Evolutionary conservation across 2,329 filamentous ascomycete genomes (phyloP).

Genomic region (Talaromyces sp.): DNA sequence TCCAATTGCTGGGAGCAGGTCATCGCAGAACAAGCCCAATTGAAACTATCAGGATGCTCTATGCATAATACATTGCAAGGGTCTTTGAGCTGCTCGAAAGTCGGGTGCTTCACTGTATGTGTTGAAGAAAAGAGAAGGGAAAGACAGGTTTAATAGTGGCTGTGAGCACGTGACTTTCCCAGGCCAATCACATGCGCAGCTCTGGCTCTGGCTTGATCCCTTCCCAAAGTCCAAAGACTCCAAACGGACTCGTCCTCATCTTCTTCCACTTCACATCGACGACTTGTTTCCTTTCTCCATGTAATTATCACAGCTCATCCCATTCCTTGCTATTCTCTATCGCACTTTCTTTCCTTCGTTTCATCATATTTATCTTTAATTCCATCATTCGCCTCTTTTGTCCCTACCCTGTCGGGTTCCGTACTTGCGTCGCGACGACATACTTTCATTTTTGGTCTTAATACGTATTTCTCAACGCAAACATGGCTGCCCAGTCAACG

Average conservation of each 20-base stretch:
- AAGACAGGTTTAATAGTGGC: background rate
- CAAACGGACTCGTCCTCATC: background rate
- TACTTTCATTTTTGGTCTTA: background rate
- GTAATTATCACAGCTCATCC: background rate
- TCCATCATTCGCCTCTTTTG: background rate
- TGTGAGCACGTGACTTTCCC: background rate
- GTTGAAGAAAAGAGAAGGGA: background rate
- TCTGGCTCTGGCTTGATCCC: background rate
- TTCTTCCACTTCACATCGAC: background rate
- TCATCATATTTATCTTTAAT: background rate
- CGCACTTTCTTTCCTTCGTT: background rate
- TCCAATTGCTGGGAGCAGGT: no score
- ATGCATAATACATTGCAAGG: no score
- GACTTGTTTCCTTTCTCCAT: slow-evolving; percentile 2
- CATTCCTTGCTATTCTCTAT: background rate
- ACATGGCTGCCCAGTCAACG: slow-evolving; percentile 22
- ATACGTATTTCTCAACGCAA: slow-evolving; percentile 2
- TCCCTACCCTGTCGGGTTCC: background rate
- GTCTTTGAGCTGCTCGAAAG: no score
- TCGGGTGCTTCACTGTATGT: no score
- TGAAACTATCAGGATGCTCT: no score
- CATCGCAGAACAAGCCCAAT: no score
- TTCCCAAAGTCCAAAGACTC: background rate
- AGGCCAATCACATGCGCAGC: background rate
- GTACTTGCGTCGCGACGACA: background rate